Evolutionary conservation across 495 filamentous ascomycete species (phyloP).

Genomic region (Xylaria curta): DNA sequence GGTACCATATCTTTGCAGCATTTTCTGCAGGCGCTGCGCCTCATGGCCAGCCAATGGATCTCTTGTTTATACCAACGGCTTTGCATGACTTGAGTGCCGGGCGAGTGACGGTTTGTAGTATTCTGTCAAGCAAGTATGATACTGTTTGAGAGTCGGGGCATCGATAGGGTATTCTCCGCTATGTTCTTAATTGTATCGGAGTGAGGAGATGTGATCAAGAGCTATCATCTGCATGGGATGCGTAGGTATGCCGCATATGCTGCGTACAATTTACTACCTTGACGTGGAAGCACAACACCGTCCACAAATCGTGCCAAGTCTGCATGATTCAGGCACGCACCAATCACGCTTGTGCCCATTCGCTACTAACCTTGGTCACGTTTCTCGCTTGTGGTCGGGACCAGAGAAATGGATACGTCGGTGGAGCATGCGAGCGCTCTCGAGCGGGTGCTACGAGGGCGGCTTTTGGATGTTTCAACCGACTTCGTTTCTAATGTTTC

Average conservation of each 20-base stretch:
- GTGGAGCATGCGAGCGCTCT: neutral
- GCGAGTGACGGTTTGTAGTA: neutral
- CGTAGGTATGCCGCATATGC: neutral
- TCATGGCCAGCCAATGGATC: slow-evolving; percentile 15
- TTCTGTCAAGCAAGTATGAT: neutral
- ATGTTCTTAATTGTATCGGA: neutral
- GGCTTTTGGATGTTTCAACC: slow-evolving; percentile 15
- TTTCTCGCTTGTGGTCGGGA: slow-evolving; percentile 5
- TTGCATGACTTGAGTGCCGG: neutral
- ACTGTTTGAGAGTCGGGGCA: neutral
- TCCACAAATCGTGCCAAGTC: neutral
- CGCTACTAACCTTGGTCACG: slow-evolving; percentile 10
- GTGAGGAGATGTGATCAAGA: neutral
- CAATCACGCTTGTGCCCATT: slow-evolving; percentile 22
- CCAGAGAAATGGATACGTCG: slow-evolving; percentile 11
- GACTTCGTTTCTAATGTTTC: neutral
- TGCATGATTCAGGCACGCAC: slow-evolving; percentile 30
- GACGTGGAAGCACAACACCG: neutral
- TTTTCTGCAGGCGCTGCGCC: slow-evolving; percentile 17
- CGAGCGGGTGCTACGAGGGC: neutral
- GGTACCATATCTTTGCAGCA: neutral
- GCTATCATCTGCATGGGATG: neutral
- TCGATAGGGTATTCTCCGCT: neutral
- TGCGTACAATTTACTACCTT: too few relatives aligned
- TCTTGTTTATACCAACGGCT: neutral